A percentile compares a stretch with the other conserved stretches of the same genome.
Evolutionary conservation across 176 grass and related monocot species (phyloP).

Genomic region (sorghum (Sorghum bicolor)): Sorghum_bicolor_NCBIv3 NC_012870.2:77010501-77011000

Average conservation of each 20-base stretch:
- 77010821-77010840: conserved; percentile 63
- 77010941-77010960: neutral
- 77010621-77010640: conserved; percentile 85
- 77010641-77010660: conserved; percentile 90
- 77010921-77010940: neutral
- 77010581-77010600: conserved; percentile 54
- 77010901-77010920: neutral
- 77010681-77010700: neutral
- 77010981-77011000: neutral
- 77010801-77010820: conserved; percentile 75
- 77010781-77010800: conserved; percentile 94
- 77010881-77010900: neutral
- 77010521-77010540: neutral
- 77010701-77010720: neutral
- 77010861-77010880: conserved; percentile 67
- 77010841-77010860: conserved; percentile 78
- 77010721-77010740: neutral
- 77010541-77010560: neutral
- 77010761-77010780: conserved; percentile 70
- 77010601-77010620: conserved; percentile 90
- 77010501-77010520: neutral
- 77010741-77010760: conserved; percentile 1
- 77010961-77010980: neutral
- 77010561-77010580: neutral
- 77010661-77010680: conserved; percentile 56